Conservation (phyloP, 2,329 filamentous ascomycete species). For the Aspergillus brasiliensis region DNA sequence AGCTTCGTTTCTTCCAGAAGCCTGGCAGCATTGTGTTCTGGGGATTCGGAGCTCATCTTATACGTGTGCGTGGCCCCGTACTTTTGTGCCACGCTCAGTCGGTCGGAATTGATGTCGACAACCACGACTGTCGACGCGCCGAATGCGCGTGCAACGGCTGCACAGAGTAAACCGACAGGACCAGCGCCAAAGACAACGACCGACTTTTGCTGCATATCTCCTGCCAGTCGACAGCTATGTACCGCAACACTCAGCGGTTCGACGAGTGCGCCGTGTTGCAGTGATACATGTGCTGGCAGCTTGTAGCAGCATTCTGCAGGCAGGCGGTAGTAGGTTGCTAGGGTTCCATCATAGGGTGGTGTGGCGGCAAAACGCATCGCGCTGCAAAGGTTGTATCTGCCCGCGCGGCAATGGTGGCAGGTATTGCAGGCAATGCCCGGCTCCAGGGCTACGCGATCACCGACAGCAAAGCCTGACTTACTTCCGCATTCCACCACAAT, state of each 20-base stretch:
- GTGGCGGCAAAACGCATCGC: slow-evolving; percentile 88
- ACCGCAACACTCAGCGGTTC: slow-evolving; percentile 84
- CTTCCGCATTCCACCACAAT: slow-evolving; percentile 61
- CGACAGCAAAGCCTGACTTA: slow-evolving; percentile 58
- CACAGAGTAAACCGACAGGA: slow-evolving; percentile 80
- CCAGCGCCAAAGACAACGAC: slow-evolving; percentile 83
- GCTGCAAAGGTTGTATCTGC: slow-evolving; percentile 82
- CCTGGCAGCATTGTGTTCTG: not conserved
- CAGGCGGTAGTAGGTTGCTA: slow-evolving; percentile 77
- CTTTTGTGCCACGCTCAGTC: slow-evolving; percentile 71
- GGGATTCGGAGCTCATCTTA: slow-evolving; percentile 51
- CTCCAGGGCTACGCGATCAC: slow-evolving; percentile 74
- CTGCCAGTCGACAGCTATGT: slow-evolving; percentile 73
- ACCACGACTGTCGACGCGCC: slow-evolving; percentile 76
- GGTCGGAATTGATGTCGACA: slow-evolving; percentile 67
- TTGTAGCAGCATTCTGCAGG: slow-evolving; percentile 88
- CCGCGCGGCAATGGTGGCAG: slow-evolving; percentile 72
- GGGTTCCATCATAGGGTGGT: slow-evolving; percentile 80
- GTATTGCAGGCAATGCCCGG: slow-evolving; percentile 69
- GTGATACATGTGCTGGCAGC: slow-evolving; percentile 60
- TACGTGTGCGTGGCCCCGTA: slow-evolving; percentile 58
- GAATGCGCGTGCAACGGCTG: slow-evolving; percentile 76
- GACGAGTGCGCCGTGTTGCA: slow-evolving; percentile 83
- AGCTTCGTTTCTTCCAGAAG: too few relatives aligned
- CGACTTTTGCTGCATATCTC: slow-evolving; percentile 64